Base-by-base conservation (phyloP, 2,329 filamentous ascomycete genomes). In the Pseudogymnoascus sp. region DNA sequence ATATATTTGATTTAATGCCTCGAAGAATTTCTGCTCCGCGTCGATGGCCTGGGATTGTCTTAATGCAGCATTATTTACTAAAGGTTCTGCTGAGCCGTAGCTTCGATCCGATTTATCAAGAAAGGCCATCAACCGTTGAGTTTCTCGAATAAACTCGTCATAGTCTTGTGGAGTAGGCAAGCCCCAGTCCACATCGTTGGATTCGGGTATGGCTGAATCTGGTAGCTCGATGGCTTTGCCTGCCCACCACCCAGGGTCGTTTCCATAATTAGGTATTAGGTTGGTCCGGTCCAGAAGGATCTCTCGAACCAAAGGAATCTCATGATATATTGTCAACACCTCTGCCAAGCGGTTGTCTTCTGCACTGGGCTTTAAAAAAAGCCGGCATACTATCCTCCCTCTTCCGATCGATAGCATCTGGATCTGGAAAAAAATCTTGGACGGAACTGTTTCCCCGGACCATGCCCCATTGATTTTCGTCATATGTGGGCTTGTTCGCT, bases 71-170 rank as follows among this genome's bases (percentile, higher is more conserved):
- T 69, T 63, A 7, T 66, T 65, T 14, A 77, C 72, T 5, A 87
- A 71, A 4, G 75, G 73, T 62, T 83, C 81, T 21, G 79, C 79
- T 0, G 81, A 82, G 12, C 82, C 85, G 66, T 86, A 87, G 45
- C 80, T 81, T 45, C 86, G 79, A 25, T 87, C 81, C 0, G 84
- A 85, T 8, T 73, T 75, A 63, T 88, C 85, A 2, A 88, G 76
- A 65, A 88, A 87, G 8, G 84, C 85, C 75, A 88, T 80, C 4
- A 88, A 71, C 12, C 85, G 82, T 66, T 87, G 85, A 1, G 87
- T 66, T 70, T 88, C 85, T 23, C 84, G 77, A 60, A 75, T 72
- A 63, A 83, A 76, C 16, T 77, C 71, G 11, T 78, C 71, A 58
- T 71, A 72, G 33, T 67, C 61, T 35, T 71, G 45, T 33, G 49